Conservation (phyloP, 176 grass and related monocot genomes). For the Oryza meyeriana region DNA sequence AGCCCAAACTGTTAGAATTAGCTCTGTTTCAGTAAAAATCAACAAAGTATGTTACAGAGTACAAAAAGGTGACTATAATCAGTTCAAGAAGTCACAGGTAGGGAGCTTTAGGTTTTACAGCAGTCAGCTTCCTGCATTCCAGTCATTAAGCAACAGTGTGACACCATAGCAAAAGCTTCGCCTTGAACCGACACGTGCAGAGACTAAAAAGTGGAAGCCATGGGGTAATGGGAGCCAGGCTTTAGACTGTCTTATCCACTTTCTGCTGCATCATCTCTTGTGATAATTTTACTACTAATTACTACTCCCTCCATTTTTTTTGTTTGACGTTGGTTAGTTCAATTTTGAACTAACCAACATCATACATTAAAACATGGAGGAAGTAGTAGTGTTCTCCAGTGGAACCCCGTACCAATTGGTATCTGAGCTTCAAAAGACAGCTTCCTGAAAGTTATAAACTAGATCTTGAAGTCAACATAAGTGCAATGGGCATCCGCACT, state of each 20-base stretch:
- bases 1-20: neutral
- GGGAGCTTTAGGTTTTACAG: slow-evolving; percentile 1
- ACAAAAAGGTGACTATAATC: neutral
- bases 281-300: too few relatives aligned
- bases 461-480: neutral
- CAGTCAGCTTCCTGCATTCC: neutral
- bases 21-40: slow-evolving; percentile 1
- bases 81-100: neutral
- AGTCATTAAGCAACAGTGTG: neutral
- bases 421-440: neutral
- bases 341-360: too few relatives aligned
- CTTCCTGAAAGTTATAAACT: neutral
- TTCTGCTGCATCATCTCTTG: neutral
- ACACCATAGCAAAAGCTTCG: neutral
- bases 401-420: neutral
- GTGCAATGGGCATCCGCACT: neutral
- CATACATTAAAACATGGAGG: too few relatives aligned
- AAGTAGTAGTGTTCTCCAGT: neutral
- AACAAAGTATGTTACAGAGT: neutral
- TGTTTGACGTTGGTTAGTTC: too few relatives aligned
- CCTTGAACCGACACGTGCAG: neutral
- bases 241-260: slow-evolving; percentile 3
- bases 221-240: neutral
- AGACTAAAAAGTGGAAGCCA: neutral
- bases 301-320: too few relatives aligned